These are phyloP conservation scores for Solanum phureja DNA, from an alignment of 257 asterid genomes.

Conservation along the genomic window DNA sequence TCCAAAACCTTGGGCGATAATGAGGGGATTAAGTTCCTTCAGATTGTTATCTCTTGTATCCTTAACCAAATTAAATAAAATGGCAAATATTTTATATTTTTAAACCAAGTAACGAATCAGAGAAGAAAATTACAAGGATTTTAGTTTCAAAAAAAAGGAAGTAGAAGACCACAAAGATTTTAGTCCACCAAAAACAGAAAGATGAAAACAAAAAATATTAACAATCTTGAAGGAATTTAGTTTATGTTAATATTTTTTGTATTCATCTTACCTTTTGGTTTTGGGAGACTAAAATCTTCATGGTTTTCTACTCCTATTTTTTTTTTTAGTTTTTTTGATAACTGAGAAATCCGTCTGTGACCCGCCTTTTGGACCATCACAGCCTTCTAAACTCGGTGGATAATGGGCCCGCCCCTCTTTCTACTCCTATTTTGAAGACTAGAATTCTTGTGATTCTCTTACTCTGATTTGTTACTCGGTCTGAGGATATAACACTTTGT, in stretches of 20 bases:
- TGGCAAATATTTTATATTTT: background rate
- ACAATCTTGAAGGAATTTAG: background rate
- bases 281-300: background rate
- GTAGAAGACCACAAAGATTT: background rate
- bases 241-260: background rate
- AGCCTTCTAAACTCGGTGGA: no score
- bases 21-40: background rate
- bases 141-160: background rate
- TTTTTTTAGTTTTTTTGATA: no score
- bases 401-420: background rate
- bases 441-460: background rate
- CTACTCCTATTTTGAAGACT: background rate
- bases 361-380: no score
- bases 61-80: background rate
- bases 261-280: background rate
- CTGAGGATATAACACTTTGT: background rate
- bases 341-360: no score
- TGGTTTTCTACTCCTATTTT: background rate
- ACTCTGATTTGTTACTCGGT: background rate
- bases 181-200: background rate
- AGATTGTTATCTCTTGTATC: background rate
- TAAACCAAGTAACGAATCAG: background rate
- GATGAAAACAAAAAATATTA: background rate
- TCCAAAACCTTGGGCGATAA: background rate
- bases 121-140: background rate